Percentiles rank a stretch among this genome's conserved stretches.
These are phyloP conservation scores for Persicaria tinctoria DNA, from an alignment of 148 eudicot genomes.

Conservation along the genomic window DNA sequence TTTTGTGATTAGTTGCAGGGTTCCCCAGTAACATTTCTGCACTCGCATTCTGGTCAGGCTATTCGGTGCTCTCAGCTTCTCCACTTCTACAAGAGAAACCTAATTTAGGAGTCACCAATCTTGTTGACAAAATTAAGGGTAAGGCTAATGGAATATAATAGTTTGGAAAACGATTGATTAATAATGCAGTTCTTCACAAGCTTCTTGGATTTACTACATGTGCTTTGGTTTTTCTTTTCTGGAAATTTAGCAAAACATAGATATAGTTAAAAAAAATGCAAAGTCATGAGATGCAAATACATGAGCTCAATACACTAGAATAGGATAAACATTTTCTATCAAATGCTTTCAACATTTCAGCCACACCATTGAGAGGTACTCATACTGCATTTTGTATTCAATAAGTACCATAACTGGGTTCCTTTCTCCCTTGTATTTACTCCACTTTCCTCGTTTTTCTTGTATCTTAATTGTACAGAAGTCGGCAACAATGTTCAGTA, in stretches of 20 bases:
- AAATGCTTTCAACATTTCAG: constrained; percentile 43
- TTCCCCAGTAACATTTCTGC: constrained; percentile 53
- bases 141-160: not conserved
- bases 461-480: constrained; percentile 24
- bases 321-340: constrained; percentile 92
- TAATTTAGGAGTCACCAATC: constrained; percentile 35
- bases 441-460: not conserved
- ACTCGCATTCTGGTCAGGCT: constrained; percentile 46
- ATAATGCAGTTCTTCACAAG: not conserved
- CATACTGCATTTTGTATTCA: constrained; percentile 9
- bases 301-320: constrained; percentile 84
- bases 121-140: not conserved
- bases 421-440: constrained; percentile 5
- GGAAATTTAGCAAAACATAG: constrained; percentile 30
- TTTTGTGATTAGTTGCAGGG: constrained; percentile 44
- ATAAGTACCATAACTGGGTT: constrained; percentile 8
- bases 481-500: constrained; percentile 29
- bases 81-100: constrained; percentile 45
- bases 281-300: constrained; percentile 65
- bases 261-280: constrained; percentile 28
- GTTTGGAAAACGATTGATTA: not conserved
- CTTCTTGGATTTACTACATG: not conserved
- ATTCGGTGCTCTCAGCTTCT: constrained; percentile 48
- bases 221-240: not conserved
- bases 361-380: constrained; percentile 40